Evolutionary conservation across 2,329 filamentous ascomycete species (phyloP).

Genomic region (Aspergillus glaucus): DNA sequence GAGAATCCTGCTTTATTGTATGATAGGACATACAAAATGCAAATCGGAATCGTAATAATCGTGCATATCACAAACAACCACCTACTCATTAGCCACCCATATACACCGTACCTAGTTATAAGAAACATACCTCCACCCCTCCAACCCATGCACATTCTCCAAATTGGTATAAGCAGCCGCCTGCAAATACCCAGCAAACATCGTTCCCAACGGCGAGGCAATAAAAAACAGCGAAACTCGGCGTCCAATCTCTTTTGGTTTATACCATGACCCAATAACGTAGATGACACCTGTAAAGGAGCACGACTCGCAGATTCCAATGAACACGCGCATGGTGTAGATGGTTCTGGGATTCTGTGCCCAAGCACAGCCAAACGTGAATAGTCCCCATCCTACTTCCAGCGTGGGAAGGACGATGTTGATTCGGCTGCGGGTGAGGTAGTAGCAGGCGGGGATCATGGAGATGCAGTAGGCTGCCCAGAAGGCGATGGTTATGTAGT

Average conservation of each 20-base stretch:
- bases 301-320: background rate
- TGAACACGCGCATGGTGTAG: constrained; percentile 31
- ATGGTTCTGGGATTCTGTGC: constrained; percentile 13
- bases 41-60: constrained; percentile 14
- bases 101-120: constrained; percentile 1
- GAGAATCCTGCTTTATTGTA: background rate
- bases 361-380: constrained; percentile 19
- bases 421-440: constrained; percentile 23
- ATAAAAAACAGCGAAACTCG: constrained; percentile 28
- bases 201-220: constrained; percentile 24
- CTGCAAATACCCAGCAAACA: constrained; percentile 30
- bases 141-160: constrained; percentile 15
- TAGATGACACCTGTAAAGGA: constrained; percentile 1
- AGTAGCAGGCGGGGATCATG: constrained; percentile 39
- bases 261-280: constrained; percentile 10
- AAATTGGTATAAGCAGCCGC: constrained; percentile 27
- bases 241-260: constrained; percentile 22
- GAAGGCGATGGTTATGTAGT: constrained; percentile 20
- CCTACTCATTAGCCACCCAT: constrained; percentile 7
- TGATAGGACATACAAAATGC: constrained; percentile 7
- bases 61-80: constrained; percentile 28
- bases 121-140: constrained; percentile 14
- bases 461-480: constrained; percentile 38
- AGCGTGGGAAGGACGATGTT: constrained; percentile 18
- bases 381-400: constrained; percentile 18